Evolutionary conservation across 805 yeast species (phyloP), one percentile per base, ranked within the genome.

Genomic region (Sugiyamaella qingdaonensis): DNA sequence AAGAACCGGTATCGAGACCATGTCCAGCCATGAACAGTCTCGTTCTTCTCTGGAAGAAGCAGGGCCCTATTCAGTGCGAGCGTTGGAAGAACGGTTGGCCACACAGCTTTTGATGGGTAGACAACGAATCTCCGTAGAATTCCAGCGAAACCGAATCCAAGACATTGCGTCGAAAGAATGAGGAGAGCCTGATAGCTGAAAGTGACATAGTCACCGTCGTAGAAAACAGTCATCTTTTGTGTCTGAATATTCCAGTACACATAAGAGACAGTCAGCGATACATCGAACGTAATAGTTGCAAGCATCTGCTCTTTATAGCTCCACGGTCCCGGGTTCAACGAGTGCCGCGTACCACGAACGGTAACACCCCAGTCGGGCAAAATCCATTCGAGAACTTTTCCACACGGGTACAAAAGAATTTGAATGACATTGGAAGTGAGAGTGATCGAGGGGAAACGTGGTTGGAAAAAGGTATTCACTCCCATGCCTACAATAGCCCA

Each of bases 301-400:
- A 82, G 72, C 84, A 81, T 81, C 63, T 82, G 86, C 61, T 82
- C 87, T 61, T 82, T 83, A 54, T 65, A 69, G 39, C 72, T 70
- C 82, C 84, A 82, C 14, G 83, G 84, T 10, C 85, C 84, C 3
- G 85, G 84, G 61, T 81, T 82, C 54, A 80, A 66, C 16, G 73
- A 70, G 54, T 67, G 61, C 59, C 73, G 68, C 29, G 62, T 69
- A 49, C 81, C 77, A 39, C 61, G 56, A 45, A 74, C 36, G 8
- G 66, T 70, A 59, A 78, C 61, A 4, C 75, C 72, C 69, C 69
- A 71, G 52, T 75, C 76, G 27, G 86, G 85, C 14, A 79, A 54
- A 14, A 16, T 5, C n/a, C 7, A 13, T 10, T 24, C 45, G 14
- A 48, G 11, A 13, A 73, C 57, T 50, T 68, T 68, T 49, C 89